Evolutionary conservation across 495 filamentous ascomycete genomes (phyloP), one percentile per base, ranked within the genome.

Genomic region (Talaromyces proteolyticus): DNA sequence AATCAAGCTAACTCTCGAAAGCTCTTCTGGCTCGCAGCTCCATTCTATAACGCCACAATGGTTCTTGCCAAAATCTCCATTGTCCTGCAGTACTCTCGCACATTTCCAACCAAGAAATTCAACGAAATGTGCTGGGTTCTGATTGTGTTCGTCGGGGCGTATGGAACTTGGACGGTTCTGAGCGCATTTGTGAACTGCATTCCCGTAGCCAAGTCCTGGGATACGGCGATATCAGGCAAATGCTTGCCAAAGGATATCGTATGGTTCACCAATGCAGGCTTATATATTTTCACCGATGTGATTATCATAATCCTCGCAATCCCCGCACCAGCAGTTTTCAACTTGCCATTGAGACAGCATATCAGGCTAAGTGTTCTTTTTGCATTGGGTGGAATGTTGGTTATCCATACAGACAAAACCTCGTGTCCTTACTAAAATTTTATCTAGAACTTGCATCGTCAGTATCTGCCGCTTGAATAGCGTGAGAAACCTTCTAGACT

Each of bases 281-380:
- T 80, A 63, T 78, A 81, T 49, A 74, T 77, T 24, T 41, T 72
- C 4, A 76, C 74, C 21, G 78, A 82, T 48, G 41, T 80, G 6
- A 64, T 66, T 2, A 79, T 81, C 24, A 51, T 82, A 17, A 53
- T 74, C 12, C 76, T 80, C 26, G 78, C 78, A 0, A 70, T 81
- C 23, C 66, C 65, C 0, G 76, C 70, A 2, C 53, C 80, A 29
- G 60, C 60, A 45, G 52, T 59, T 3, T 60, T 82, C 17, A 69
- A 77, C 7, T 59, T 80, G 44, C 67, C 72, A 5, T 58, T 49
- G 38, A 73, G 59, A 44, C 72, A 77, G 49, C 81, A 74, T 54
- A 37, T 74, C 34, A 68, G 66, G 3, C 51, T 79, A 20, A 68
- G 69, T 34, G 56, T 67, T 0, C 63, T 79, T n/a, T 81, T 80